These are phyloP conservation scores for Verticillium nonalfalfae DNA, from an alignment of 2,329 filamentous ascomycete genomes.

Conservation along the genomic window DNA sequence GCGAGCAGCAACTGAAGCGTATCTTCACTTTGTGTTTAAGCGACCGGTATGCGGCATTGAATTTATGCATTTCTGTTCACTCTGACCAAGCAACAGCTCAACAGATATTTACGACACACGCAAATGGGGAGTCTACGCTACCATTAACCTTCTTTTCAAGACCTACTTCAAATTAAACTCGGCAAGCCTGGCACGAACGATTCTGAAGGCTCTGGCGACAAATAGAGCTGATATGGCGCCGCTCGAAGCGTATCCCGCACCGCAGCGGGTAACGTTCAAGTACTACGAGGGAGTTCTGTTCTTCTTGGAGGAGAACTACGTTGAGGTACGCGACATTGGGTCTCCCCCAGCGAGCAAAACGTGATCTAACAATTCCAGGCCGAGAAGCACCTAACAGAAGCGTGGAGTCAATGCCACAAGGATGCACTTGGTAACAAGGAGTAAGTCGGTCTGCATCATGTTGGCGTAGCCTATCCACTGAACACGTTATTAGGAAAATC, in stretches of 20 bases:
- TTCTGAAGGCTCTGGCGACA: conserved; percentile 76
- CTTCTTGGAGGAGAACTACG: conserved; percentile 92
- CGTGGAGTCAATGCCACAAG: conserved; percentile 76
- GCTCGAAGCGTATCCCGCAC: conserved; percentile 73
- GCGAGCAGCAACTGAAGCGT: conserved; percentile 81
- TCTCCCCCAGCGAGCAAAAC: conserved; percentile 1
- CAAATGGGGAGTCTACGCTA: conserved; percentile 97
- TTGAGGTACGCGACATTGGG: conserved; percentile 45
- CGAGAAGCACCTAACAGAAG: conserved; percentile 72
- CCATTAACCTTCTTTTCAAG: conserved; percentile 93
- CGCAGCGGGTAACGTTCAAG: conserved; percentile 91
- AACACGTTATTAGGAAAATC: conserved; percentile 57
- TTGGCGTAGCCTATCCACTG: neutral
- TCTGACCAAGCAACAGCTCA: conserved; percentile 35
- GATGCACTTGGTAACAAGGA: conserved; percentile 71
- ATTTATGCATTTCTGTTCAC: neutral
- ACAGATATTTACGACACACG: conserved; percentile 80
- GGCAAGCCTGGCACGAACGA: conserved; percentile 81
- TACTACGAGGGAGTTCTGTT: conserved; percentile 93
- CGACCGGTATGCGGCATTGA: conserved; percentile 60
- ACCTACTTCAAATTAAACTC: conserved; percentile 96
- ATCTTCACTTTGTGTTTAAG: conserved; percentile 88
- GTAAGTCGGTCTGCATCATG: conserved; percentile 39
- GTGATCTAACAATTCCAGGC: conserved; percentile 41
- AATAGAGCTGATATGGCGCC: conserved; percentile 74